Evolutionary conservation across 139 green algal genomes (phyloP).

Genomic region (Yamagishiella unicocca): DNA sequence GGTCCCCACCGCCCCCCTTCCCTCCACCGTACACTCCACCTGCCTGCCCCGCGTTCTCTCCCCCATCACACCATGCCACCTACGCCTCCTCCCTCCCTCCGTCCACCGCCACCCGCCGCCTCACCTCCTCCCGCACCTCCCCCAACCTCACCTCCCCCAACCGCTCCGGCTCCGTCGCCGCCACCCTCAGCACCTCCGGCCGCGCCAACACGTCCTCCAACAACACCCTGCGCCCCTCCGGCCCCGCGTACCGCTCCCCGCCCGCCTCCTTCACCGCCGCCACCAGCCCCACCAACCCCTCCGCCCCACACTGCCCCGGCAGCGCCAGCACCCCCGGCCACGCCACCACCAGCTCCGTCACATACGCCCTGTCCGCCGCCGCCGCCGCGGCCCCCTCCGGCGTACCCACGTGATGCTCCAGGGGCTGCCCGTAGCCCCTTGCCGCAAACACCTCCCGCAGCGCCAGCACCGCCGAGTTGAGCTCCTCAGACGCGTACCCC

Average conservation of each 20-base stretch:
- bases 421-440: neutral
- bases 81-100: neutral
- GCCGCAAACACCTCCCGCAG: conserved; percentile 15
- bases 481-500: neutral
- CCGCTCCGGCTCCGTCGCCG: neutral
- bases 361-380: conserved; percentile 28
- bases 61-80: neutral
- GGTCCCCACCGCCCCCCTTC: too few species aligned
- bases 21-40: too few species aligned
- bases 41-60: too few species aligned
- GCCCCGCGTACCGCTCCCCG: neutral
- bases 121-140: neutral
- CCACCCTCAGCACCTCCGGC: conserved; percentile 24
- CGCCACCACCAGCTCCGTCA: conserved; percentile 31
- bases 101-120: neutral
- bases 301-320: neutral
- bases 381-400: conserved; percentile 9
- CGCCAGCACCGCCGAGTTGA: conserved; percentile 3
- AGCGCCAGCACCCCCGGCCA: conserved; percentile 33
- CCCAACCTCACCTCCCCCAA: neutral
- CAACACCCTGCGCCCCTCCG: neutral
- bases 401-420: conserved; percentile 12
- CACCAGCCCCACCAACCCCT: neutral
- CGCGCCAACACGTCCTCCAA: conserved; percentile 13
- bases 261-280: neutral